phyloP scores from a whole-genome alignment of 2,329 filamentous ascomycete genomes.

The Byssoonygena ceratinophila region DNA sequence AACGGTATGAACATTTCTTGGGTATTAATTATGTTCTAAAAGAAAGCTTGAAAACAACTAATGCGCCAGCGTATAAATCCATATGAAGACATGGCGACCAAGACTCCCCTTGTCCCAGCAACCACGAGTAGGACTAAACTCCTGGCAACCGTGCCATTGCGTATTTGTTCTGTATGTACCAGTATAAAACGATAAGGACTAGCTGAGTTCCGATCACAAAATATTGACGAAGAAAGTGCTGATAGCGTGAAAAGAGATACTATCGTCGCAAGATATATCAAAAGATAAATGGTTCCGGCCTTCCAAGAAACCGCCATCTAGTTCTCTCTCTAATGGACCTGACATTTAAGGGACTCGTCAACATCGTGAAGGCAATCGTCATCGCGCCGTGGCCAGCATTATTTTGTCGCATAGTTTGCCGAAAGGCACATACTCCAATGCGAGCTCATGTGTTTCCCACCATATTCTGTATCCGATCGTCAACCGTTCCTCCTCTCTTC shows the following conservation, averaged over 20 bases:
- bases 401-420: background rate
- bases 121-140: no score
- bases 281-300: background rate
- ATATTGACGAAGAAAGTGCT: no score
- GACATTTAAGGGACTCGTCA: background rate
- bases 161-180: no score
- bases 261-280: background rate
- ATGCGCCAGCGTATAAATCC: no score
- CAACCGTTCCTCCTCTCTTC: constrained; percentile 47
- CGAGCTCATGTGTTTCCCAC: constrained; percentile 11
- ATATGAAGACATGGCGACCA: no score
- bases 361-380: background rate
- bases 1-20: no score
- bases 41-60: no score
- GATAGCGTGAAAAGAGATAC: background rate
- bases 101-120: background rate
- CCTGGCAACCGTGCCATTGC: no score
- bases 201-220: no score
- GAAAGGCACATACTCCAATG: background rate
- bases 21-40: no score
- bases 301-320: background rate
- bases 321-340: background rate
- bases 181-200: no score
- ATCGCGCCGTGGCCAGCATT: background rate
- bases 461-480: constrained; percentile 27